Conservation (phyloP, 805 yeast species). For the Zygoascus tannicola region DNA sequence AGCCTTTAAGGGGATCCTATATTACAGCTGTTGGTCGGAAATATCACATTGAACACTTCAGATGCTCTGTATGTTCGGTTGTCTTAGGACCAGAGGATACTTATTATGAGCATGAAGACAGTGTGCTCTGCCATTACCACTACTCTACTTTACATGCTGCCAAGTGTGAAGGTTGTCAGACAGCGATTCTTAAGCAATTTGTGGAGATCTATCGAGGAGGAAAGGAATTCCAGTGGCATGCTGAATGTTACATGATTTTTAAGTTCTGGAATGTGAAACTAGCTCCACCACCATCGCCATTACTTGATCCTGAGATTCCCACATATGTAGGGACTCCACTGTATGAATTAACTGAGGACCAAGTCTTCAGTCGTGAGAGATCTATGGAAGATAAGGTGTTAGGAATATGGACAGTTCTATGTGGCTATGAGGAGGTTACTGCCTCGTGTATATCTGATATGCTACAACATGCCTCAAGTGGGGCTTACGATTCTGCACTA, state of each 20-base stretch:
- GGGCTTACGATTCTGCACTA: constrained; percentile 59
- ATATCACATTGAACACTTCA: constrained; percentile 91
- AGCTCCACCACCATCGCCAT: constrained; percentile 26
- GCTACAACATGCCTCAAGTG: constrained; percentile 74
- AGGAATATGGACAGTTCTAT: constrained; percentile 76
- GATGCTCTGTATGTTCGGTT: constrained; percentile 76
- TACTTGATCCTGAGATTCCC: constrained; percentile 13
- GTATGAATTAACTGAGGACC: constrained; percentile 10
- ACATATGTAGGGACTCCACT: constrained; percentile 10
- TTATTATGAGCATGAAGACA: constrained; percentile 77
- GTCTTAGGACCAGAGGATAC: constrained; percentile 88
- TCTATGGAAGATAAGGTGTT: constrained; percentile 50
- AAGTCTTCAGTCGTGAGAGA: constrained; percentile 38
- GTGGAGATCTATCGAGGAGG: constrained; percentile 90
- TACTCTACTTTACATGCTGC: constrained; percentile 80
- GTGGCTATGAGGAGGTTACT: constrained; percentile 81
- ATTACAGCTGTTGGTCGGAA: constrained; percentile 88
- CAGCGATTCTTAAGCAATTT: constrained; percentile 86
- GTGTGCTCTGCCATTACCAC: constrained; percentile 85
- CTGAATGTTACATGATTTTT: constrained; percentile 96
- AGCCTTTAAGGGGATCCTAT: constrained; percentile 83
- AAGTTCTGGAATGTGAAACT: constrained; percentile 91
- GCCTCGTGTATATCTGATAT: constrained; percentile 87
- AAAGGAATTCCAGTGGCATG: constrained; percentile 94
- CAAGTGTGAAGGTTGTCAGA: constrained; percentile 87